A percentile compares a stretch with the other conserved stretches of the same genome.
These are phyloP conservation scores for Suillus subalutaceus DNA, from an alignment of 768 basidiomycete species.

Conservation along the genomic window DNA sequence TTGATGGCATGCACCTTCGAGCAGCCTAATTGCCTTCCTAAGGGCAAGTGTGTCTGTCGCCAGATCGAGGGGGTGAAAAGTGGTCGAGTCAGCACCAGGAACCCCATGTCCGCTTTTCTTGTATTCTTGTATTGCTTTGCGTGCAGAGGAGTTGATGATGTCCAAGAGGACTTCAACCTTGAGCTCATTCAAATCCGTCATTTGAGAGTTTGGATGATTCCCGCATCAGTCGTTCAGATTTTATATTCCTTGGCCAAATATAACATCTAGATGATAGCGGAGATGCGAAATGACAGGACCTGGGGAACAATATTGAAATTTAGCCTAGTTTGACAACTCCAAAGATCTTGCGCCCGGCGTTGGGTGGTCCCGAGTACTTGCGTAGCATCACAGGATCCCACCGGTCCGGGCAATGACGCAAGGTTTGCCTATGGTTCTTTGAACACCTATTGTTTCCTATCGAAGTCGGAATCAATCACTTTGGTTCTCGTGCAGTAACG, in stretches of 20 bases:
- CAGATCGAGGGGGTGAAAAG: conserved; percentile 27
- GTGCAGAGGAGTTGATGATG: conserved; percentile 34
- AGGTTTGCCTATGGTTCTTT: too few relatives aligned
- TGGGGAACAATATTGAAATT: too few relatives aligned
- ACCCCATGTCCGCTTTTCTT: conserved; percentile 26
- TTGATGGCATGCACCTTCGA: conserved; percentile 30
- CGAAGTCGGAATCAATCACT: background rate
- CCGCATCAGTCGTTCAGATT: background rate
- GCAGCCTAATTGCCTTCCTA: conserved; percentile 28
- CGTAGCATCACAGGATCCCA: too few relatives aligned
- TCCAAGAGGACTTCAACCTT: conserved; percentile 33
- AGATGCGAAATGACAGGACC: too few relatives aligned
- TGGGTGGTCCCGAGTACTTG: background rate
- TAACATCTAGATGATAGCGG: too few relatives aligned
- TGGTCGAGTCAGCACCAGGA: conserved; percentile 27
- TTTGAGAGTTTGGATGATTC: background rate
- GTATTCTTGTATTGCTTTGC: conserved; percentile 29
- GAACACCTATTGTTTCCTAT: background rate
- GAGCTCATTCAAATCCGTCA: conserved; percentile 16
- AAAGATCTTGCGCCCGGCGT: too few relatives aligned
- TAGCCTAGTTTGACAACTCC: too few relatives aligned
- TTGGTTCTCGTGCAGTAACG: too few relatives aligned
- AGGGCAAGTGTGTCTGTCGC: conserved; percentile 21
- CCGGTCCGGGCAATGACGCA: too few relatives aligned
- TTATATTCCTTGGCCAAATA: background rate